Conservation (phyloP, 1,284 basidiomycete species). For the Sporisorium exsertum region DNA sequence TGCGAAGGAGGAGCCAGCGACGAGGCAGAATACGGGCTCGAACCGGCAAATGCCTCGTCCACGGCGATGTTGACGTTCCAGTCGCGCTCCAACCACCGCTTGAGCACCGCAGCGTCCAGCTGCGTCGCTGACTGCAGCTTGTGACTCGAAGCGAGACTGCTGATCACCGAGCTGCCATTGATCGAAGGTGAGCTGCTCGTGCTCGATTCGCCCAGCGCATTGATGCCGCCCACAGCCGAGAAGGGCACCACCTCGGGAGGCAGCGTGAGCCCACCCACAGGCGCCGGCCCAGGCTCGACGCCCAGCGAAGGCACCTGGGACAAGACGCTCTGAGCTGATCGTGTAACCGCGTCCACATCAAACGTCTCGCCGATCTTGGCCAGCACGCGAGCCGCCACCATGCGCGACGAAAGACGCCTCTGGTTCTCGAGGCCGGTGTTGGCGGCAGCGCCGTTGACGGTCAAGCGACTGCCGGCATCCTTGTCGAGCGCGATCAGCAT, state of each 20-base stretch:
- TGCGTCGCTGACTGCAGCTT: slow-evolving; percentile 56
- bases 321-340: slow-evolving; percentile 33
- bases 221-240: slow-evolving; percentile 36
- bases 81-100: slow-evolving; percentile 60
- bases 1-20: slow-evolving; percentile 25
- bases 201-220: slow-evolving; percentile 38
- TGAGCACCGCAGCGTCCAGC: slow-evolving; percentile 45
- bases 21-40: slow-evolving; percentile 37
- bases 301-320: slow-evolving; percentile 47
- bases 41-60: slow-evolving; percentile 53
- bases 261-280: slow-evolving; percentile 35
- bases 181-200: slow-evolving; percentile 36
- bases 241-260: slow-evolving; percentile 50
- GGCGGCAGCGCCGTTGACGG: slow-evolving; percentile 54
- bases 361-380: slow-evolving; percentile 79
- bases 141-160: slow-evolving; percentile 41
- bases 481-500: slow-evolving; percentile 83
- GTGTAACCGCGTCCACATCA: slow-evolving; percentile 71
- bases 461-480: slow-evolving; percentile 72
- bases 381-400: slow-evolving; percentile 78
- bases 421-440: slow-evolving; percentile 43
- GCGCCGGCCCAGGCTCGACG: slow-evolving; percentile 47
- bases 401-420: slow-evolving; percentile 76
- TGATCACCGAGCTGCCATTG: slow-evolving; percentile 36
- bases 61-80: slow-evolving; percentile 63